phyloP scores from a whole-genome alignment of 1,139 yeast genomes.

The Lodderomyces orthopsilosis region DNA sequence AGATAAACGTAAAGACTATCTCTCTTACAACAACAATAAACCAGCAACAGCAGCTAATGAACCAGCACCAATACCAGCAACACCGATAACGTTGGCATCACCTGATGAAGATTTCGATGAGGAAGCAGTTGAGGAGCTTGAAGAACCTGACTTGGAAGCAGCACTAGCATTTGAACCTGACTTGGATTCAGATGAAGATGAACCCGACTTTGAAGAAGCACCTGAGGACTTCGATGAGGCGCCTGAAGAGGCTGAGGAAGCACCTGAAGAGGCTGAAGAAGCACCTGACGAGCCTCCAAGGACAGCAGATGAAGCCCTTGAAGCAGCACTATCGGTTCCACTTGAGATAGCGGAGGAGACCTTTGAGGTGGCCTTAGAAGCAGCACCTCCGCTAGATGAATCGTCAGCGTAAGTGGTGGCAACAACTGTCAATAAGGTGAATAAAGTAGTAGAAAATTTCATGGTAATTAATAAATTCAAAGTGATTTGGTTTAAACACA shows the following conservation, averaged over 20 bases:
- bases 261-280: conserved; percentile 14
- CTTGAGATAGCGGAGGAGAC: conserved; percentile 10
- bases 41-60: conserved; percentile 31
- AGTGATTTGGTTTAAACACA: not conserved
- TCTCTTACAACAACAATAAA: conserved; percentile 25
- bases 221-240: conserved; percentile 18
- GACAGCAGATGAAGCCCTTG: conserved; percentile 11
- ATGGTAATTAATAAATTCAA: conserved; percentile 5
- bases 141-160: conserved; percentile 16
- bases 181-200: conserved; percentile 10
- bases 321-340: conserved; percentile 9
- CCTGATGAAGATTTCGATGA: conserved; percentile 12
- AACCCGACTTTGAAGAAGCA: conserved; percentile 7
- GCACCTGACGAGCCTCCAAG: conserved; percentile 9
- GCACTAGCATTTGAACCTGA: conserved; percentile 16
- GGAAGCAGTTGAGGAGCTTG: conserved; percentile 10
- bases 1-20: not conserved
- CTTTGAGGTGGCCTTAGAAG: conserved; percentile 8
- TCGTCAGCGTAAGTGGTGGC: conserved; percentile 14
- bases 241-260: conserved; percentile 19
- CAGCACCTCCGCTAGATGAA: conserved; percentile 10
- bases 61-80: conserved; percentile 22
- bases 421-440: conserved; percentile 11
- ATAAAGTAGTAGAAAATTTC: conserved; percentile 13
- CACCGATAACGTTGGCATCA: conserved; percentile 19